A percentile compares a stretch with the other conserved stretches of the same genome.
These are phyloP conservation scores for Pseudopyrenochaeta lycopersici DNA, from an alignment of 2,329 filamentous ascomycete genomes.

Conservation along the genomic window DNA sequence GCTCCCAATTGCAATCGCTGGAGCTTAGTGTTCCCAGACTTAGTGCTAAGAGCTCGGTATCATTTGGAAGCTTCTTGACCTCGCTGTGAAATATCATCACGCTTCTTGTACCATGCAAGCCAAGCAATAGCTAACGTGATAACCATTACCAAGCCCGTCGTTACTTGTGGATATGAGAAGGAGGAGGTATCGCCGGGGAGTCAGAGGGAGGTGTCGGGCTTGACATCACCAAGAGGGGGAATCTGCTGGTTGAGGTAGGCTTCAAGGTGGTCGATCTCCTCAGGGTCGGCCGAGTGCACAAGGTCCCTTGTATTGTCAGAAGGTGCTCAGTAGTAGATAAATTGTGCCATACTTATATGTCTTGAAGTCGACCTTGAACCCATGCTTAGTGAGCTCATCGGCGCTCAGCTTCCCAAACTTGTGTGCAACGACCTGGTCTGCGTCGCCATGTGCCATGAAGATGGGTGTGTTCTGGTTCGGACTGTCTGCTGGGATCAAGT, in stretches of 20 bases:
- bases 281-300: constrained; percentile 76
- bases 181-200: constrained; percentile 19
- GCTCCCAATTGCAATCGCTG: background rate
- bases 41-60: background rate
- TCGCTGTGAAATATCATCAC: background rate
- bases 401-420: constrained; percentile 74
- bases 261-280: constrained; percentile 86
- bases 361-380: constrained; percentile 78
- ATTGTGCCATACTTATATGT: constrained; percentile 71
- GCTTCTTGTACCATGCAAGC: constrained; percentile 37
- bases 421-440: constrained; percentile 76
- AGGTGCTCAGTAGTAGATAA: no score
- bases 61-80: background rate
- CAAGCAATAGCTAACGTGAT: constrained; percentile 35
- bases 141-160: constrained; percentile 35
- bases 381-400: constrained; percentile 72
- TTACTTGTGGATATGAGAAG: constrained; percentile 14
- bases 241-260: constrained; percentile 64
- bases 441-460: constrained; percentile 87
- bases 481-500: constrained; percentile 51
- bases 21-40: background rate
- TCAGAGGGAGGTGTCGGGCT: constrained; percentile 43
- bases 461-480: constrained; percentile 81
- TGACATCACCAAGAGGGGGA: constrained; percentile 55
- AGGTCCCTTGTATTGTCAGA: constrained; percentile 64